Evolutionary conservation across 495 filamentous ascomycete genomes (phyloP).

Genomic region (Xylaria flabelliformis): DNA sequence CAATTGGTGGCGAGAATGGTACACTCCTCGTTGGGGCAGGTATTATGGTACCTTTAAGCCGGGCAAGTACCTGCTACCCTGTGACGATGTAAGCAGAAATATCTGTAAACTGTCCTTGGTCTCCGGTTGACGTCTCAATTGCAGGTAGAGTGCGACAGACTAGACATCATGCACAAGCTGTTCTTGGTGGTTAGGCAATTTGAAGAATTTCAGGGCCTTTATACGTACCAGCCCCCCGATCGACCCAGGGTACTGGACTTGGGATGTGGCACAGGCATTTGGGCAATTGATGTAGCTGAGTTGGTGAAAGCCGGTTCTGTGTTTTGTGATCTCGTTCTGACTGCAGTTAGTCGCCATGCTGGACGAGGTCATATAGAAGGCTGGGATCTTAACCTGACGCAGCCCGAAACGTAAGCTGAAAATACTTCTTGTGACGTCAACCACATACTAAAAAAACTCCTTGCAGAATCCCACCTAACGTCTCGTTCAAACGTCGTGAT

Average conservation of each 20-base stretch:
- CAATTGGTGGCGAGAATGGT: slow-evolving; percentile 28
- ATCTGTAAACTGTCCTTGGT: not conserved
- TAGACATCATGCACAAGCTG: slow-evolving; percentile 81
- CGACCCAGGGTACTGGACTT: slow-evolving; percentile 73
- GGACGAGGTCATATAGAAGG: slow-evolving; percentile 65
- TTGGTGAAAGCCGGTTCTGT: slow-evolving; percentile 49
- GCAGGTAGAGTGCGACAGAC: slow-evolving; percentile 71
- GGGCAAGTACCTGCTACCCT: slow-evolving; percentile 28
- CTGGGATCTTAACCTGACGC: slow-evolving; percentile 80
- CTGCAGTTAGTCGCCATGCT: slow-evolving; percentile 49
- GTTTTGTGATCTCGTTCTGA: slow-evolving; percentile 18
- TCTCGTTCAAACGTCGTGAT: slow-evolving; percentile 75
- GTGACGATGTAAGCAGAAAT: slow-evolving; percentile 27
- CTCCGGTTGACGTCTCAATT: slow-evolving; percentile 32
- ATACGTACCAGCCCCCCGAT: slow-evolving; percentile 37
- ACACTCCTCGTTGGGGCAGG: slow-evolving; percentile 23
- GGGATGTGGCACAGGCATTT: slow-evolving; percentile 90
- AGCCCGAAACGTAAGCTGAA: slow-evolving; percentile 68
- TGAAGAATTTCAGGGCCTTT: slow-evolving; percentile 41
- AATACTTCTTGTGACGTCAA: not conserved
- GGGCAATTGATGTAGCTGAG: slow-evolving; percentile 88
- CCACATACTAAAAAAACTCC: slow-evolving; percentile 8
- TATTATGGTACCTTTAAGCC: slow-evolving; percentile 26
- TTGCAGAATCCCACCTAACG: slow-evolving; percentile 70
- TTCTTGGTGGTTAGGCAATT: slow-evolving; percentile 70